These are phyloP conservation scores for Trichoderma atrobrunneum DNA, from an alignment of 2,329 filamentous ascomycete genomes.

Conservation along the genomic window DNA sequence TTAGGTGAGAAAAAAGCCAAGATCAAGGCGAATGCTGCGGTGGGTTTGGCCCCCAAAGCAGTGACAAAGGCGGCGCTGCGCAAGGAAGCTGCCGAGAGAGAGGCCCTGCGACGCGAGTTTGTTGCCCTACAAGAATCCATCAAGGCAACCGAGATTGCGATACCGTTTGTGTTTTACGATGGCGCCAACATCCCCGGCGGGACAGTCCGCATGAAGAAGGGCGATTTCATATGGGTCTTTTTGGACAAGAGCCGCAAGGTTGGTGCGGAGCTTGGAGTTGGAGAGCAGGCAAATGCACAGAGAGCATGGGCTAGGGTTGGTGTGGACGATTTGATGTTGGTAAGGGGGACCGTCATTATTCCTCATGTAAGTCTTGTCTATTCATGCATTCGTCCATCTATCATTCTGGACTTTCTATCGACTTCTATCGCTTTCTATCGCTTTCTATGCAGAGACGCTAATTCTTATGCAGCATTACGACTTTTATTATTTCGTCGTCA, in stretches of 20 bases:
- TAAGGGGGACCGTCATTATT: constrained; percentile 85
- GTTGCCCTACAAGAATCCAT: constrained; percentile 78
- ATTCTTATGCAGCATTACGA: constrained; percentile 73
- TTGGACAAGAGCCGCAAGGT: constrained; percentile 88
- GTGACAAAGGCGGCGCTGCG: constrained; percentile 70
- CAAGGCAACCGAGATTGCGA: constrained; percentile 81
- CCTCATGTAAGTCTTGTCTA: constrained; percentile 70
- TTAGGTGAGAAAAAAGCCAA: constrained; percentile 39
- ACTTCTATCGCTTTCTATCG: not conserved
- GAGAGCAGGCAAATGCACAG: constrained; percentile 61
- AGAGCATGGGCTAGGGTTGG: constrained; percentile 90
- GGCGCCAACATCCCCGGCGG: constrained; percentile 87
- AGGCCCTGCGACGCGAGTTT: constrained; percentile 80
- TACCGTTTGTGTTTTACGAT: constrained; percentile 97
- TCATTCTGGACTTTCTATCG: not conserved
- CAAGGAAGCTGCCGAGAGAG: constrained; percentile 74
- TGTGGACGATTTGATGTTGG: constrained; percentile 93
- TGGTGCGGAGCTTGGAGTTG: constrained; percentile 76
- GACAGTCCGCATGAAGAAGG: constrained; percentile 83
- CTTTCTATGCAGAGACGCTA: not conserved
- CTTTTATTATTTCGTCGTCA: constrained; percentile 95
- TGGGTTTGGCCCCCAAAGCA: constrained; percentile 65
- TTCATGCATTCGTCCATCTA: constrained; percentile 11
- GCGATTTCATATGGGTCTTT: constrained; percentile 89
- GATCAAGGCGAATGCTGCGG: constrained; percentile 60